A percentile compares a stretch with the other conserved stretches of the same genome.
These are phyloP conservation scores for Hypomontagnella monticulosa DNA, from an alignment of 495 filamentous ascomycete species.

Conservation along the genomic window DNA sequence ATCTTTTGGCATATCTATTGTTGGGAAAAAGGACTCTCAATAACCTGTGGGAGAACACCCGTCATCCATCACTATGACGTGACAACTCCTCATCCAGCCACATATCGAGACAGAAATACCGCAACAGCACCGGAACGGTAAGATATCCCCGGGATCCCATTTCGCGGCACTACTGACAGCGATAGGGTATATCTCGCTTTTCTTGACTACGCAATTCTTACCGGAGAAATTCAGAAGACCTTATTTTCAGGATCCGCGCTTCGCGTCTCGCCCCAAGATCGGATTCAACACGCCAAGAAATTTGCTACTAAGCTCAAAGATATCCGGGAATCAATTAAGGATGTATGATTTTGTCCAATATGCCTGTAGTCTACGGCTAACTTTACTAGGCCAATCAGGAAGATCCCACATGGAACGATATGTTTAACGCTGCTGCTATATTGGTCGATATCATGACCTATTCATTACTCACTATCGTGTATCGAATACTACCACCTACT, in stretches of 20 bases:
- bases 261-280: slow-evolving; percentile 21
- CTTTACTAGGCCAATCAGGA: slow-evolving; percentile 12
- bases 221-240: slow-evolving; percentile 37
- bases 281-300: slow-evolving; percentile 22
- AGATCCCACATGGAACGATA: slow-evolving; percentile 32
- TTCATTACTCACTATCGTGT: slow-evolving; percentile 65
- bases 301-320: slow-evolving; percentile 22
- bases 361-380: slow-evolving; percentile 4
- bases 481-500: slow-evolving; percentile 65
- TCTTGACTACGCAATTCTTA: slow-evolving; percentile 24
- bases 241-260: slow-evolving; percentile 38
- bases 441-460: slow-evolving; percentile 63
- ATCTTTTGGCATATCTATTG: slow-evolving; percentile 72
- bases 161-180: slow-evolving; percentile 1
- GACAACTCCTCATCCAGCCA: slow-evolving; percentile 40
- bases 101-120: not conserved
- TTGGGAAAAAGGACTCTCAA: slow-evolving; percentile 65
- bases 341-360: slow-evolving; percentile 8
- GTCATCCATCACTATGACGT: slow-evolving; percentile 72
- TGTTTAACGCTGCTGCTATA: slow-evolving; percentile 55
- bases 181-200: slow-evolving; percentile 34
- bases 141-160: not conserved
- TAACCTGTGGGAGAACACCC: slow-evolving; percentile 69
- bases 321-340: slow-evolving; percentile 19
- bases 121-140: slow-evolving; percentile 6